phyloP scores from a whole-genome alignment of 768 basidiomycete genomes.

The Mycena vitilis region DNA sequence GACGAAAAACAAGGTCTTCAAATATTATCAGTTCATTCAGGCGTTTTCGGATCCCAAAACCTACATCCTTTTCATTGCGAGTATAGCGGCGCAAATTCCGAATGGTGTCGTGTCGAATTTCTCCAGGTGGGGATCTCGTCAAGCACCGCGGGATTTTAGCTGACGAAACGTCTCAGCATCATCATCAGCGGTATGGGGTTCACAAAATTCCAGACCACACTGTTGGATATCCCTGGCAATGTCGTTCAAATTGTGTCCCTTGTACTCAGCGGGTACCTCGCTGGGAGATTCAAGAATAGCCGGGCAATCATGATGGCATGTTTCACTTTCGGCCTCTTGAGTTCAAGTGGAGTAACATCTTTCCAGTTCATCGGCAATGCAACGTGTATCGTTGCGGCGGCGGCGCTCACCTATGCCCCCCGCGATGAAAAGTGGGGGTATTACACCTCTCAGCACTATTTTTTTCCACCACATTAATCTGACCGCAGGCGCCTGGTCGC shows the following conservation, averaged over 20 bases:
- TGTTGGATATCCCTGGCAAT: constrained; percentile 29
- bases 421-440: constrained; percentile 36
- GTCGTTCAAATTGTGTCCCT: constrained; percentile 36
- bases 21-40: constrained; percentile 46
- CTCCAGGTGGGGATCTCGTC: constrained; percentile 31
- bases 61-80: constrained; percentile 47
- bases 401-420: constrained; percentile 34
- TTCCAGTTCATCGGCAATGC: constrained; percentile 29
- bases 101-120: constrained; percentile 39
- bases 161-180: constrained; percentile 40
- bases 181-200: constrained; percentile 46
- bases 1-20: constrained; percentile 51
- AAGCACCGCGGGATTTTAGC: neutral
- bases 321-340: too few species aligned
- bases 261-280: constrained; percentile 33
- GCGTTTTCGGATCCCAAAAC: constrained; percentile 49
- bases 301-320: constrained; percentile 39
- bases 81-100: constrained; percentile 49
- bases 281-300: constrained; percentile 38
- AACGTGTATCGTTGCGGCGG: constrained; percentile 29
- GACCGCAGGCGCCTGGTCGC: constrained; percentile 30
- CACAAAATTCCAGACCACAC: constrained; percentile 33
- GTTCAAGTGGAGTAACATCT: neutral
- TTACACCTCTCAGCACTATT: neutral
- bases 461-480: neutral